These are phyloP conservation scores for button mushroom (Agaricus bisporus) DNA, from an alignment of 768 basidiomycete genomes.

Conservation along the genomic window DNA sequence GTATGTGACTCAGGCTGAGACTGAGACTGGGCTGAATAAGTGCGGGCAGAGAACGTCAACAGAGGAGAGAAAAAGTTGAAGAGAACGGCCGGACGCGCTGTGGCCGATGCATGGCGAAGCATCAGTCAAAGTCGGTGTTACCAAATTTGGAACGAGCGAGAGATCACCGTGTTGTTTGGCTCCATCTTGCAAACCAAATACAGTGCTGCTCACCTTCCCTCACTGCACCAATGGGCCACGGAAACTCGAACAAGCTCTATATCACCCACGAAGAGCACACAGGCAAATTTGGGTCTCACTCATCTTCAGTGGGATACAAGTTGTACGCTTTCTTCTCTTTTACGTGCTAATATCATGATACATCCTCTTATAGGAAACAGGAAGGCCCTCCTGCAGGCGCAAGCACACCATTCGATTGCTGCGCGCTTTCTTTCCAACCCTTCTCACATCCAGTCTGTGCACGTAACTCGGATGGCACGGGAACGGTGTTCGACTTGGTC, in stretches of 20 bases:
- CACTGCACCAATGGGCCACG: slow-evolving; percentile 63
- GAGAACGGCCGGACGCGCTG: neutral
- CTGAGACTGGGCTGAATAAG: neutral
- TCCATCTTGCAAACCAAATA: neutral
- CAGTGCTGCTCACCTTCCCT: neutral
- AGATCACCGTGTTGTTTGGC: slow-evolving; percentile 2
- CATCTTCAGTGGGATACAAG: slow-evolving; percentile 69
- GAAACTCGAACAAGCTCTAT: slow-evolving; percentile 82
- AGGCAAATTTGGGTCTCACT: slow-evolving; percentile 75
- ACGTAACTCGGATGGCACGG: slow-evolving; percentile 74
- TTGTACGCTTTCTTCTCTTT: slow-evolving; percentile 32
- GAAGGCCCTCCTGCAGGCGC: slow-evolving; percentile 61
- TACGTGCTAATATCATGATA: slow-evolving; percentile 3
- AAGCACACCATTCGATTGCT: slow-evolving; percentile 83
- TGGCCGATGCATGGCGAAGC: slow-evolving; percentile 1
- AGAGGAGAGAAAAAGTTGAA: too few species aligned
- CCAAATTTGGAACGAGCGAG: neutral
- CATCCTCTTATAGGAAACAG: slow-evolving; percentile 42
- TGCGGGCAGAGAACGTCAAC: neutral
- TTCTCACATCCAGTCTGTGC: slow-evolving; percentile 88
- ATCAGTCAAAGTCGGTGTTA: neutral
- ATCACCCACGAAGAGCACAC: slow-evolving; percentile 88
- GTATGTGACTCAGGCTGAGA: neutral
- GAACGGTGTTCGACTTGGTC: slow-evolving; percentile 79
- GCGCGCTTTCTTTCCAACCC: slow-evolving; percentile 85